A percentile compares a stretch with the other conserved stretches of the same genome.
These are phyloP conservation scores for Lachancea sp. DNA, from an alignment of 805 yeast genomes.

Conservation along the genomic window DNA sequence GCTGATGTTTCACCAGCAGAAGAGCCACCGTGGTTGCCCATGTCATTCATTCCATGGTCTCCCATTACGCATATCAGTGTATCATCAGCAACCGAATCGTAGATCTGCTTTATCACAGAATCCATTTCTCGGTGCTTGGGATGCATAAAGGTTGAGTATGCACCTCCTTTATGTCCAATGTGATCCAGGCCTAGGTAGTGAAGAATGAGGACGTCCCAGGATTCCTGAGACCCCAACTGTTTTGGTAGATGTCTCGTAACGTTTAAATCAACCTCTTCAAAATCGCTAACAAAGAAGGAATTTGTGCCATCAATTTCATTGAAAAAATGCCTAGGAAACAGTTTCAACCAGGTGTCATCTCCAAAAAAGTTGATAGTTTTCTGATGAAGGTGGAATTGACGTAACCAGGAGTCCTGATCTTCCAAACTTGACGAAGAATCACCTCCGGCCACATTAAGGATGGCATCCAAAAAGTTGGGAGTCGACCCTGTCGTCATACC, in stretches of 20 bases:
- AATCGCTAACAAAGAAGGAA: slow-evolving; percentile 92
- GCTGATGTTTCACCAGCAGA: slow-evolving; percentile 89
- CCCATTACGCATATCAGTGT: slow-evolving; percentile 76
- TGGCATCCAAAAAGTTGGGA: slow-evolving; percentile 90
- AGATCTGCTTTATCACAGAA: slow-evolving; percentile 47
- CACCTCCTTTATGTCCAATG: slow-evolving; percentile 97
- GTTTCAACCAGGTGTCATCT: slow-evolving; percentile 95
- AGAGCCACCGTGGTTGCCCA: slow-evolving; percentile 96
- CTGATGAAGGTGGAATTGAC: slow-evolving; percentile 44
- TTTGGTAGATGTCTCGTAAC: slow-evolving; percentile 79
- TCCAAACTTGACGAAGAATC: slow-evolving; percentile 62
- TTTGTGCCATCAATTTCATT: slow-evolving; percentile 74
- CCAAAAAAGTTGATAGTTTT: slow-evolving; percentile 75
- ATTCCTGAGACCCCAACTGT: slow-evolving; percentile 40
- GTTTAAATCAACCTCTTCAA: slow-evolving; percentile 86
- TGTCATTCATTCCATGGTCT: slow-evolving; percentile 95
- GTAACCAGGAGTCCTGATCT: slow-evolving; percentile 82
- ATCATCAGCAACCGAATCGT: slow-evolving; percentile 38
- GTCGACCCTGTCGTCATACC: slow-evolving; percentile 93
- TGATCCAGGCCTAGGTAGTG: slow-evolving; percentile 95
- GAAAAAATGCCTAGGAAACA: slow-evolving; percentile 66
- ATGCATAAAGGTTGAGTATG: slow-evolving; percentile 72
- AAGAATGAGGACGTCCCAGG: slow-evolving; percentile 82
- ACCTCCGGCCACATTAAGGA: slow-evolving; percentile 86
- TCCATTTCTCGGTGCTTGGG: slow-evolving; percentile 87